A percentile compares a stretch with the other conserved stretches of the same genome.
Conservation (phyloP, 495 filamentous ascomycete species). For the Podospora australis region DNA sequence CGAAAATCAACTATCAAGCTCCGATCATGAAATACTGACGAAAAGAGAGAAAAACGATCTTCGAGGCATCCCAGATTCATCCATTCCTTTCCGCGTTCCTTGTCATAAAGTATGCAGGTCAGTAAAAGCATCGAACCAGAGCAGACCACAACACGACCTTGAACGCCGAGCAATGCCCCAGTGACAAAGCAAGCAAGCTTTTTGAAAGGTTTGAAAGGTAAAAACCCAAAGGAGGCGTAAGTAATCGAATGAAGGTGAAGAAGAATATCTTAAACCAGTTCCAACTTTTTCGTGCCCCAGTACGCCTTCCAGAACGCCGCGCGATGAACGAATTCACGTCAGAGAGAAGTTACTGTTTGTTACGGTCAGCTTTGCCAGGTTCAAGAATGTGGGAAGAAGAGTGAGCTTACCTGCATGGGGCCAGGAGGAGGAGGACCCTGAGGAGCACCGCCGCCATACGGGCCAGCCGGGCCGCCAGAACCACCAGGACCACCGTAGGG, state of each 20-base stretch:
- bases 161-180: slow-evolving; percentile 18
- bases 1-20: slow-evolving; percentile 1
- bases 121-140: slow-evolving; percentile 3
- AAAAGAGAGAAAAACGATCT: background rate
- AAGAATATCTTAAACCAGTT: too few relatives aligned
- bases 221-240: slow-evolving; percentile 1
- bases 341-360: slow-evolving; percentile 12
- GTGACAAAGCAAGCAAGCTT: slow-evolving; percentile 7
- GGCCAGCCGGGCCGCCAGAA: slow-evolving; percentile 19
- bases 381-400: background rate
- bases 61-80: slow-evolving; percentile 7
- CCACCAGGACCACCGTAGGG: slow-evolving; percentile 16
- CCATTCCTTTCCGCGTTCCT: slow-evolving; percentile 11
- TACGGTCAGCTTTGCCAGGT: too few relatives aligned
- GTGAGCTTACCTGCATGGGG: slow-evolving; percentile 21
- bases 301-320: slow-evolving; percentile 12
- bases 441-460: slow-evolving; percentile 23
- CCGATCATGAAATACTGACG: background rate
- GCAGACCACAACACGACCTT: slow-evolving; percentile 6
- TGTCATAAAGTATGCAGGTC: slow-evolving; percentile 6
- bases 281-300: slow-evolving; percentile 9
- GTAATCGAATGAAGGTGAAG: slow-evolving; percentile 1
- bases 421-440: slow-evolving; percentile 26
- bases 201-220: too few relatives aligned
- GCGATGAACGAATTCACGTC: slow-evolving; percentile 9